These are phyloP conservation scores for Cutaneotrichosporon arboriforme DNA, from an alignment of 1,284 basidiomycete genomes.

Conservation along the genomic window DNA sequence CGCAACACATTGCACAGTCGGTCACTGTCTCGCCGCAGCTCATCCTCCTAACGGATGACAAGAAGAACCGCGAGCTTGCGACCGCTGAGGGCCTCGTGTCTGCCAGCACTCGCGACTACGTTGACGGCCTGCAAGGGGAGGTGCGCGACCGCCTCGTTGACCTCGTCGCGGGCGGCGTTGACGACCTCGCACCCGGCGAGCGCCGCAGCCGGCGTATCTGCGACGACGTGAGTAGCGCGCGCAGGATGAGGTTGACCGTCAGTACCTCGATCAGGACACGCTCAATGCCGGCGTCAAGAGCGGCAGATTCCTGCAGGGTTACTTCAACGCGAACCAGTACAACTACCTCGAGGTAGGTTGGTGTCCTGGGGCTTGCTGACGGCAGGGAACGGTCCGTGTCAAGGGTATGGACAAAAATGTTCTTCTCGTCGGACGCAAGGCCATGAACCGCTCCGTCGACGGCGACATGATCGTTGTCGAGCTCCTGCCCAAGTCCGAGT, in stretches of 20 bases:
- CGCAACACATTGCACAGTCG: conserved; percentile 60
- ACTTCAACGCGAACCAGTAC: conserved; percentile 92
- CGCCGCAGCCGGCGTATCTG: conserved; percentile 60
- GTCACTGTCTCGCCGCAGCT: conserved; percentile 58
- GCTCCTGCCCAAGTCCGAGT: conserved; percentile 78
- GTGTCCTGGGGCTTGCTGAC: neutral
- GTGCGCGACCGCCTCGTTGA: conserved; percentile 62
- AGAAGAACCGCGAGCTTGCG: conserved; percentile 73
- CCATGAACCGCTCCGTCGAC: conserved; percentile 93
- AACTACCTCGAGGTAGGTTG: conserved; percentile 83
- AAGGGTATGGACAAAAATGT: conserved; percentile 70
- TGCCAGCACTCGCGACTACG: conserved; percentile 66
- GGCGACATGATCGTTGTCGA: conserved; percentile 92
- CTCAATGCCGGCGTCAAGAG: conserved; percentile 79
- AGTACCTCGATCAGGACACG: conserved; percentile 75
- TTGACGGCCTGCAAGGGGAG: conserved; percentile 62
- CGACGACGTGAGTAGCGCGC: conserved; percentile 59
- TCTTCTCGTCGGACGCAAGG: conserved; percentile 78
- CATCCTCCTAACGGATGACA: conserved; percentile 83
- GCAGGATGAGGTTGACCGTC: conserved; percentile 6
- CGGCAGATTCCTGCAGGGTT: conserved; percentile 79
- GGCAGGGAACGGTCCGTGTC: conserved; percentile 72
- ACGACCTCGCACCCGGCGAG: conserved; percentile 50
- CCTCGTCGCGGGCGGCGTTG: conserved; percentile 62
- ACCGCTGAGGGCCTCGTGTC: conserved; percentile 62